phyloP scores from a whole-genome alignment of 2,329 filamentous ascomycete genomes.

The Venturia effusa region DNA sequence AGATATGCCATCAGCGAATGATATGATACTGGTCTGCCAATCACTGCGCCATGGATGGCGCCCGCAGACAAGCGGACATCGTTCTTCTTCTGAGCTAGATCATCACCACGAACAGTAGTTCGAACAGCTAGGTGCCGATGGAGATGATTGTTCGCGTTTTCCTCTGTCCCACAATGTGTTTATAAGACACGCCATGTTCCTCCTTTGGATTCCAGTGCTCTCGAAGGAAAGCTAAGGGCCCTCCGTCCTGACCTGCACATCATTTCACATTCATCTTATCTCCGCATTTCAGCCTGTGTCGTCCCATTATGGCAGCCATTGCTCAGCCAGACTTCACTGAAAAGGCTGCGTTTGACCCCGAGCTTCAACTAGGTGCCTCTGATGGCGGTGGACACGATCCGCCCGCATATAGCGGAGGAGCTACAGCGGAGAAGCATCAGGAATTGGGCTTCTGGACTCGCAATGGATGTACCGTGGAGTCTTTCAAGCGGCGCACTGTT shows the following conservation, averaged over 20 bases:
- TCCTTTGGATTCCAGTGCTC: neutral
- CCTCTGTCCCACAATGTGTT: neutral
- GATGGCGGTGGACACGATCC: neutral
- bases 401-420: neutral
- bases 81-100: neutral
- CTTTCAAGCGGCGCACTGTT: conserved; percentile 25
- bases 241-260: neutral
- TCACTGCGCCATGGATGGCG: neutral
- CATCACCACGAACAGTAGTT: neutral
- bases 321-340: conserved; percentile 9
- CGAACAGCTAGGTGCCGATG: neutral
- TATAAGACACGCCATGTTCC: neutral
- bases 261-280: neutral
- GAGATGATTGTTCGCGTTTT: neutral
- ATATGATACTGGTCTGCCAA: neutral
- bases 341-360: conserved; percentile 8
- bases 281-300: neutral
- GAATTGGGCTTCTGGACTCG: conserved; percentile 25
- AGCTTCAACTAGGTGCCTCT: neutral
- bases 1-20: neutral
- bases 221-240: no score
- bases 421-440: neutral
- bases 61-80: neutral
- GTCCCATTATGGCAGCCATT: neutral
- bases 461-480: conserved; percentile 28